Evolutionary conservation across 441 rosid genomes (phyloP).

Genomic region (Syzygium malaccense): DNA sequence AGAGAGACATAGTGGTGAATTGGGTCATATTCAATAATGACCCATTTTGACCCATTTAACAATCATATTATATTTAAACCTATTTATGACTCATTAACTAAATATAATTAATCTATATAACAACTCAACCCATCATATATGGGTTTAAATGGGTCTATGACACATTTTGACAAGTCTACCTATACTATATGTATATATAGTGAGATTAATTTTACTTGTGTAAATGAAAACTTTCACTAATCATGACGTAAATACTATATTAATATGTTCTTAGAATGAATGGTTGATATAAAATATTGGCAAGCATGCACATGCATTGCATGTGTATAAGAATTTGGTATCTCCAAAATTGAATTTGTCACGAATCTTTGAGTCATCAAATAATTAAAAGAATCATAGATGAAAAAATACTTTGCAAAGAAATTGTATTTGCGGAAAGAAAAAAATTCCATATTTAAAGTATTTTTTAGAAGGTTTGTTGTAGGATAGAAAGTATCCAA

Average conservation of each 20-base stretch:
- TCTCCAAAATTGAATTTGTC: neutral
- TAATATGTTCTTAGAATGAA: neutral
- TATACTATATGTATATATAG: neutral
- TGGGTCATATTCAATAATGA: too few relatives aligned
- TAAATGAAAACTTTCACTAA: neutral
- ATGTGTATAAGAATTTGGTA: neutral
- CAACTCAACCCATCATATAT: too few relatives aligned
- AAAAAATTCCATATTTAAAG: neutral
- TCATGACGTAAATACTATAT: neutral
- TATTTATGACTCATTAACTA: too few relatives aligned
- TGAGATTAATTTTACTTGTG: neutral
- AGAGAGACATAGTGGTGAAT: too few relatives aligned
- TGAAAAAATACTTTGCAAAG: neutral
- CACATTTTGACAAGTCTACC: too few relatives aligned
- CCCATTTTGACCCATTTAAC: too few relatives aligned
- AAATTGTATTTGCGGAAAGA: neutral
- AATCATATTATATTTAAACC: too few relatives aligned
- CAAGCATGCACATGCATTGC: neutral
- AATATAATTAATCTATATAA: too few relatives aligned
- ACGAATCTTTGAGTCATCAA: neutral
- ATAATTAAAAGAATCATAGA: neutral
- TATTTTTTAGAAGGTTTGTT: neutral
- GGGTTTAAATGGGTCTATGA: too few relatives aligned
- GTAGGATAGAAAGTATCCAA: neutral
- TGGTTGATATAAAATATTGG: neutral